phyloP scores from a whole-genome alignment of 371 early-diverging fungal genomes.

The Mucor indicus region DNA sequence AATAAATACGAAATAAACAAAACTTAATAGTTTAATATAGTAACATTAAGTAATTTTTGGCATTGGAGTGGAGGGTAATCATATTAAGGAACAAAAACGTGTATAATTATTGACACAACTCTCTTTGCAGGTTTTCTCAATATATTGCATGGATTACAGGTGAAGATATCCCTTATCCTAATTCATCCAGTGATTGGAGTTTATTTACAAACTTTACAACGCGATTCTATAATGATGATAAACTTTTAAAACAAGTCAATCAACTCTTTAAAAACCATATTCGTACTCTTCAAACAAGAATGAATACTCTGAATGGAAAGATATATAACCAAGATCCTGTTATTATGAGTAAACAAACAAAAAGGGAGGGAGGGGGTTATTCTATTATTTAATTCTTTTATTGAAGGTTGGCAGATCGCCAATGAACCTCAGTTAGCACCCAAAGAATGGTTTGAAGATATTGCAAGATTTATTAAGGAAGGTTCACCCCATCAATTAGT shows the following conservation, averaged over 20 bases:
- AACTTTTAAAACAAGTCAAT: conserved; percentile 17
- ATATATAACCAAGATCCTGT: conserved; percentile 35
- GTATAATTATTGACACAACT: too few relatives aligned
- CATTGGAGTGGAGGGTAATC: conserved; percentile 62
- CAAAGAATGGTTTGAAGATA: conserved; percentile 44
- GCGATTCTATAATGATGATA: conserved; percentile 42
- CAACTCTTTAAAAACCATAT: conserved; percentile 35
- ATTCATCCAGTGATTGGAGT: conserved; percentile 13
- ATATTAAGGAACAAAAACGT: too few relatives aligned
- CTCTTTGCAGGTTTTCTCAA: conserved; percentile 45
- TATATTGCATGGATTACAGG: conserved; percentile 51
- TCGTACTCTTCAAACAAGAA: conserved; percentile 24
- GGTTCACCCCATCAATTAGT: conserved; percentile 50
- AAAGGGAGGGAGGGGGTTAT: not conserved
- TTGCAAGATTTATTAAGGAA: conserved; percentile 46
- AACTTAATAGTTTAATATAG: conserved; percentile 7
- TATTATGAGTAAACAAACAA: conserved; percentile 29
- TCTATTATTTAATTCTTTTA: too few relatives aligned
- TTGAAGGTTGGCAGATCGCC: conserved; percentile 48
- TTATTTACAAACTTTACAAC: conserved; percentile 22
- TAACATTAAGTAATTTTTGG: conserved; percentile 58
- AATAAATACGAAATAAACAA: too few relatives aligned
- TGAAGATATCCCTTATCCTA: conserved; percentile 47
- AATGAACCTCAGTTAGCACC: conserved; percentile 45
- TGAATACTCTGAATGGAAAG: conserved; percentile 37